These are phyloP conservation scores for Colletotrichum kahawae DNA, from an alignment of 2,329 filamentous ascomycete species.

Conservation along the genomic window DNA sequence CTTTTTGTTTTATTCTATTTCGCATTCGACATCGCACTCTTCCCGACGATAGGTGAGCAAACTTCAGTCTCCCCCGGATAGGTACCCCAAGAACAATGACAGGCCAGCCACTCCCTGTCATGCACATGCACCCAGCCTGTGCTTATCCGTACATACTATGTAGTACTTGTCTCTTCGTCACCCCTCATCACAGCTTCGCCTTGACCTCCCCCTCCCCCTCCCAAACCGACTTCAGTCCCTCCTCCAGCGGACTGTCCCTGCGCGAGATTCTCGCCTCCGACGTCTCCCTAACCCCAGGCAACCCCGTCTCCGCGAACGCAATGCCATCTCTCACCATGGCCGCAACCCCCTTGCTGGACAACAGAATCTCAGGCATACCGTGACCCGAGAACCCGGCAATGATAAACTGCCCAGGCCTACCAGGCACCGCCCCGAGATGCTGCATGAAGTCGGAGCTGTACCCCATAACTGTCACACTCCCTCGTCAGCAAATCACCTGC, in stretches of 20 bases:
- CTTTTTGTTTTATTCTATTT: neutral
- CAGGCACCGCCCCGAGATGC: constrained; percentile 47
- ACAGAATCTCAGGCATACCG: constrained; percentile 53
- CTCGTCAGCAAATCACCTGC: neutral
- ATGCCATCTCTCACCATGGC: constrained; percentile 39
- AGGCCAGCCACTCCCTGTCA: neutral
- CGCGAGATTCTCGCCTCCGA: constrained; percentile 26
- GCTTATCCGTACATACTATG: no score
- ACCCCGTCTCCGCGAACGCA: constrained; percentile 37
- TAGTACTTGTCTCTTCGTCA: neutral
- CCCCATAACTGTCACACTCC: constrained; percentile 41
- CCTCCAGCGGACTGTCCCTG: neutral
- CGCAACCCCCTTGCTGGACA: constrained; percentile 43
- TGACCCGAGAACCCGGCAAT: constrained; percentile 56
- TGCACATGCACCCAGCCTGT: neutral
- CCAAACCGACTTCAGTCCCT: neutral
- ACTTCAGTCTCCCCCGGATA: neutral
- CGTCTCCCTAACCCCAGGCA: constrained; percentile 41
- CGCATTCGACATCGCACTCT: neutral
- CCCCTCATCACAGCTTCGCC: neutral
- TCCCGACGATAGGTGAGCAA: neutral
- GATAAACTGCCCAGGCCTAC: constrained; percentile 42
- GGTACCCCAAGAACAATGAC: neutral
- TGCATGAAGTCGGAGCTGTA: constrained; percentile 46
- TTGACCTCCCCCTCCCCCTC: neutral